phyloP scores from a whole-genome alignment of 495 filamentous ascomycete genomes.

The Penicillium verhagenii region DNA sequence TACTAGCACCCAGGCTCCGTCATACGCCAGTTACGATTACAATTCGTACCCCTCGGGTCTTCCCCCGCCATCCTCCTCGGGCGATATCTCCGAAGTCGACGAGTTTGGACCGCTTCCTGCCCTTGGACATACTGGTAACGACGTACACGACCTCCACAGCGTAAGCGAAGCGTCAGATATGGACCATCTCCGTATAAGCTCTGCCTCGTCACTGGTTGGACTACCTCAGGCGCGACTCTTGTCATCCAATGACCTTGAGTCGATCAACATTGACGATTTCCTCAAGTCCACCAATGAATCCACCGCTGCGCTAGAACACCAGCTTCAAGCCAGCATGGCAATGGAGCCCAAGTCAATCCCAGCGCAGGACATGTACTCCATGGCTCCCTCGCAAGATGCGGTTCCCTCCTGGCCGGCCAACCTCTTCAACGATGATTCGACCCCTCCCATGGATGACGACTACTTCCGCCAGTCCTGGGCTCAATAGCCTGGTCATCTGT shows the following conservation, averaged over 20 bases:
- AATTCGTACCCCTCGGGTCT: conserved; percentile 48
- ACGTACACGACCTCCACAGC: conserved; percentile 46
- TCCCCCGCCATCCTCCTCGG: conserved; percentile 67
- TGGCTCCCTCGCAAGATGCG: conserved; percentile 33
- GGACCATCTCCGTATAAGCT: conserved; percentile 52
- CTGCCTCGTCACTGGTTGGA: conserved; percentile 53
- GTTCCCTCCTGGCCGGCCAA: conserved; percentile 39
- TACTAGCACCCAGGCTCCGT: conserved; percentile 67
- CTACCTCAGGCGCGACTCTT: conserved; percentile 52
- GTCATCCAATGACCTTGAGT: conserved; percentile 53
- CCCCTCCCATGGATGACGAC: conserved; percentile 34
- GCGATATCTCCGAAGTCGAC: conserved; percentile 73
- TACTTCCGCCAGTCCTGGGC: conserved; percentile 40
- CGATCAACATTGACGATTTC: conserved; percentile 62
- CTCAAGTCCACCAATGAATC: conserved; percentile 53
- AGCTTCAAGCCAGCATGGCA: conserved; percentile 44
- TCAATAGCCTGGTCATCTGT: conserved; percentile 19
- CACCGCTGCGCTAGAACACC: conserved; percentile 47
- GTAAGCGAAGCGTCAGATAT: conserved; percentile 56
- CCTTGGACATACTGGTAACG: conserved; percentile 31
- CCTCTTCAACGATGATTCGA: conserved; percentile 35
- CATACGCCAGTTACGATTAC: conserved; percentile 67
- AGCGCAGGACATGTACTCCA: conserved; percentile 33
- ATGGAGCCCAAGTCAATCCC: conserved; percentile 39
- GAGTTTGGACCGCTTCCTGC: conserved; percentile 52